These are phyloP conservation scores for Clavispora fructus DNA, from an alignment of 805 yeast species.

Conservation along the genomic window DNA sequence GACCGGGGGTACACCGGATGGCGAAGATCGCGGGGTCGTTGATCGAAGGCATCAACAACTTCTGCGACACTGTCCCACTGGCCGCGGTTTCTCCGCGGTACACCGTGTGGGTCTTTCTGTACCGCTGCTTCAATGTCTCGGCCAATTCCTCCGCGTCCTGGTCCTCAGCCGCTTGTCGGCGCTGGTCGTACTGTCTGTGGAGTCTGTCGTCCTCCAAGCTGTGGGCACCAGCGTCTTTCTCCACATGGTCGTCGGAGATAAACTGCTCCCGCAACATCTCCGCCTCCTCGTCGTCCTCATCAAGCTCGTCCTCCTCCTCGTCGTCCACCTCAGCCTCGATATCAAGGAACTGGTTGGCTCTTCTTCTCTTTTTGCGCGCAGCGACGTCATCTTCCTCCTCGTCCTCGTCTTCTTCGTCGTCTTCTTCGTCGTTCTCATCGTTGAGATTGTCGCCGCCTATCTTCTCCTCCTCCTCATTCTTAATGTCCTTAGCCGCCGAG, in stretches of 20 bases:
- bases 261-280: slow-evolving; percentile 80
- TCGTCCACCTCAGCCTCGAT: slow-evolving; percentile 99
- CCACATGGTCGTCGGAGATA: slow-evolving; percentile 69
- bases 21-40: slow-evolving; percentile 97
- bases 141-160: slow-evolving; percentile 95
- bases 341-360: slow-evolving; percentile 85
- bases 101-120: slow-evolving; percentile 79
- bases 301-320: slow-evolving; percentile 90
- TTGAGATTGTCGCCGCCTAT: slow-evolving; percentile 5
- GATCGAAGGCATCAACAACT: slow-evolving; percentile 88
- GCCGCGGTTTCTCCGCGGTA: slow-evolving; percentile 78
- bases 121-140: slow-evolving; percentile 83
- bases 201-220: slow-evolving; percentile 53
- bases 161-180: slow-evolving; percentile 80
- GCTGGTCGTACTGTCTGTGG: slow-evolving; percentile 86
- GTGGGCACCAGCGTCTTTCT: slow-evolving; percentile 49
- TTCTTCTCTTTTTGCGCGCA: slow-evolving; percentile 43
- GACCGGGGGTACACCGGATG: slow-evolving; percentile 86
- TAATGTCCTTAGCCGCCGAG: neutral
- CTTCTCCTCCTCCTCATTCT: slow-evolving; percentile 10
- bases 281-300: slow-evolving; percentile 86
- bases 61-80: slow-evolving; percentile 71
- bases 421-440: slow-evolving; percentile 38
- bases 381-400: slow-evolving; percentile 46
- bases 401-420: slow-evolving; percentile 45